phyloP scores from a whole-genome alignment of 2,329 filamentous ascomycete genomes.

The Metarhizium rileyi region DNA sequence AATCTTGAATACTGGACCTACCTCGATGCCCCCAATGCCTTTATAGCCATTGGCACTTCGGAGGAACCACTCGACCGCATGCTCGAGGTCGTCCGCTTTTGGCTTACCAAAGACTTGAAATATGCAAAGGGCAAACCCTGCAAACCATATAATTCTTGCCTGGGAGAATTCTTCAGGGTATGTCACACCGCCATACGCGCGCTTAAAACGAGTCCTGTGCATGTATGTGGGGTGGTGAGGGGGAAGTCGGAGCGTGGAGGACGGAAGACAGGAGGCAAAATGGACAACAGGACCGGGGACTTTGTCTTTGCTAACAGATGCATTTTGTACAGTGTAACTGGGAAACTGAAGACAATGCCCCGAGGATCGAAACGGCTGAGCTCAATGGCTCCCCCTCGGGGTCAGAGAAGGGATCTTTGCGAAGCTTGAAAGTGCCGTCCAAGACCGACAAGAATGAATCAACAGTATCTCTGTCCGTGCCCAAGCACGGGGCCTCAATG shows the following conservation, averaged over 20 bases:
- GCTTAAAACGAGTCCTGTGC: neutral
- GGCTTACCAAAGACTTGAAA: slow-evolving; percentile 99
- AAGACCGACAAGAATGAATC: slow-evolving; percentile 37
- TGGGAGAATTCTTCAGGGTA: slow-evolving; percentile 95
- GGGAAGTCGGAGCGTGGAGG: neutral
- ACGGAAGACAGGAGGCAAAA: too few relatives aligned
- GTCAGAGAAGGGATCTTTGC: slow-evolving; percentile 32
- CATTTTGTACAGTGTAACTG: slow-evolving; percentile 65
- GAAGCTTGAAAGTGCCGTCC: slow-evolving; percentile 36
- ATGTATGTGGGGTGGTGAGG: neutral
- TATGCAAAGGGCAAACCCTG: slow-evolving; percentile 97
- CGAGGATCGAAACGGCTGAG: slow-evolving; percentile 47
- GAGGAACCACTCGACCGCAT: slow-evolving; percentile 88
- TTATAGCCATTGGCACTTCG: slow-evolving; percentile 73
- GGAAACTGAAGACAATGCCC: slow-evolving; percentile 76
- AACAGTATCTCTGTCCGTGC: slow-evolving; percentile 40
- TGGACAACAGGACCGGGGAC: neutral
- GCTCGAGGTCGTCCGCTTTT: slow-evolving; percentile 89
- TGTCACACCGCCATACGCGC: slow-evolving; percentile 16
- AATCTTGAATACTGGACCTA: slow-evolving; percentile 99
- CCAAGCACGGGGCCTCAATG: slow-evolving; percentile 31
- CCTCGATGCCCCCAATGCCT: slow-evolving; percentile 87
- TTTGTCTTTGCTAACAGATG: slow-evolving; percentile 2
- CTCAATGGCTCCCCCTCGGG: slow-evolving; percentile 24
- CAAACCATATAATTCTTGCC: slow-evolving; percentile 96